These are phyloP conservation scores for Excoecaria cochinchinensis DNA, from an alignment of 345 rosid genomes.

Conservation along the genomic window DNA sequence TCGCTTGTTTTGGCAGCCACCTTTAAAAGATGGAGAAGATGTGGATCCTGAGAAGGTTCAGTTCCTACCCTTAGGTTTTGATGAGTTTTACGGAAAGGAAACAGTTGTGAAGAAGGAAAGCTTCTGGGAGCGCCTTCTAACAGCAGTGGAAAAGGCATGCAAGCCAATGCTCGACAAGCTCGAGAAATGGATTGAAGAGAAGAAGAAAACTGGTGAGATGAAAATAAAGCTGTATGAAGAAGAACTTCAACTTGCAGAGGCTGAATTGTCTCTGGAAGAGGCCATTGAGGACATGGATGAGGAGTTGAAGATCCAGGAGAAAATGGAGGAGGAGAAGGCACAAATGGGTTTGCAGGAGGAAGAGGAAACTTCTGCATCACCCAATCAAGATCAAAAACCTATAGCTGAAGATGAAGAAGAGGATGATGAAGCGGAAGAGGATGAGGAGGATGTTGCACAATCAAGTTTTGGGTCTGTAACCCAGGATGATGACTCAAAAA, in stretches of 20 bases:
- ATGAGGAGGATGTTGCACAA: constrained; percentile 54
- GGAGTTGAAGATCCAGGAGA: constrained; percentile 55
- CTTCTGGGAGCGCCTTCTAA: constrained; percentile 43
- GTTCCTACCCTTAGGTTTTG: constrained; percentile 88
- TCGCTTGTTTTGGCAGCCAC: constrained; percentile 89
- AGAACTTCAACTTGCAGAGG: constrained; percentile 77
- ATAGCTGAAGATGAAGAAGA: constrained; percentile 35
- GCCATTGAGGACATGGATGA: constrained; percentile 86
- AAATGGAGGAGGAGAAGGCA: constrained; percentile 48
- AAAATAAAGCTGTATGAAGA: constrained; percentile 57
- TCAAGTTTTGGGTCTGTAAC: constrained; percentile 79
- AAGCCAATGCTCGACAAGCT: constrained; percentile 52
- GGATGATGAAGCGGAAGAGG: constrained; percentile 37
- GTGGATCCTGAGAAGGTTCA: constrained; percentile 56
- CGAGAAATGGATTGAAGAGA: constrained; percentile 80
- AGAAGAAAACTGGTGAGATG: constrained; percentile 60
- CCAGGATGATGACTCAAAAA: constrained; percentile 30
- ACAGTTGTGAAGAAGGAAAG: constrained; percentile 41
- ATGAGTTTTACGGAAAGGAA: constrained; percentile 76
- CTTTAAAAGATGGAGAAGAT: constrained; percentile 68
- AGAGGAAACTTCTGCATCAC: constrained; percentile 38
- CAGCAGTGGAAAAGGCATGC: constrained; percentile 47
- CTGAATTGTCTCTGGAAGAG: constrained; percentile 86
- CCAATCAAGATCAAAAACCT: constrained; percentile 38
- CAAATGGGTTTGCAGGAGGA: constrained; percentile 52